phyloP scores from a whole-genome alignment of 73 alveolate genomes.

The Paramecium tetraurelia region DNA sequence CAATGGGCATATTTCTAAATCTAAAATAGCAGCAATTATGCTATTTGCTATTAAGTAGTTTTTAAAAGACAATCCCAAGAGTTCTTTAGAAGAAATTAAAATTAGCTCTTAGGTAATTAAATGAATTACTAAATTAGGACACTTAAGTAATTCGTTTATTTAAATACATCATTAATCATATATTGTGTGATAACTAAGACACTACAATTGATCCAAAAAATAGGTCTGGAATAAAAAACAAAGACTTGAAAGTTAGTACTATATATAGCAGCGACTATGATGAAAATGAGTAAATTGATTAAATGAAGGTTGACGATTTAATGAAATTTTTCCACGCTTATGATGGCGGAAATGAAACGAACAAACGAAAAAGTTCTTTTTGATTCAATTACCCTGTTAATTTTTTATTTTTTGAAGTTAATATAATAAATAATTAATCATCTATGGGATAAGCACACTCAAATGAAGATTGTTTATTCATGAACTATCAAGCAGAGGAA shows the following conservation, averaged over 20 bases:
- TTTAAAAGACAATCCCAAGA: neutral
- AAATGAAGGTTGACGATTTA: neutral
- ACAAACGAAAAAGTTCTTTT: neutral
- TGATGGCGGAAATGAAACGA: neutral
- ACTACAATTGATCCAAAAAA: neutral
- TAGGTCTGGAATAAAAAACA: neutral
- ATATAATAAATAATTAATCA: neutral
- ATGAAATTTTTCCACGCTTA: neutral
- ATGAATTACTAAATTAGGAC: neutral
- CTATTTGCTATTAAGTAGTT: neutral
- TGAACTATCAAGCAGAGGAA: neutral
- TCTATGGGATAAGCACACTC: neutral
- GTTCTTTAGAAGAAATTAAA: neutral
- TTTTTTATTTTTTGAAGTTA: neutral
- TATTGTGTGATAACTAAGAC: neutral
- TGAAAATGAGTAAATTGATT: neutral
- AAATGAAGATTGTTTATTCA: neutral
- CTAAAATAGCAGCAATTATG: conserved; percentile 13
- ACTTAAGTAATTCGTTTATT: neutral
- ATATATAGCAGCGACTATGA: neutral
- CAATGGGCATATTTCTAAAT: neutral
- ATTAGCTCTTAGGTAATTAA: neutral
- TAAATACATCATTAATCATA: neutral
- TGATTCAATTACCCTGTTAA: neutral
- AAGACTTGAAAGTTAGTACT: neutral